A percentile compares a stretch with the other conserved stretches of the same genome.
Conservation (phyloP, 495 filamentous ascomycete genomes). For the Physcia stellaris region DNA sequence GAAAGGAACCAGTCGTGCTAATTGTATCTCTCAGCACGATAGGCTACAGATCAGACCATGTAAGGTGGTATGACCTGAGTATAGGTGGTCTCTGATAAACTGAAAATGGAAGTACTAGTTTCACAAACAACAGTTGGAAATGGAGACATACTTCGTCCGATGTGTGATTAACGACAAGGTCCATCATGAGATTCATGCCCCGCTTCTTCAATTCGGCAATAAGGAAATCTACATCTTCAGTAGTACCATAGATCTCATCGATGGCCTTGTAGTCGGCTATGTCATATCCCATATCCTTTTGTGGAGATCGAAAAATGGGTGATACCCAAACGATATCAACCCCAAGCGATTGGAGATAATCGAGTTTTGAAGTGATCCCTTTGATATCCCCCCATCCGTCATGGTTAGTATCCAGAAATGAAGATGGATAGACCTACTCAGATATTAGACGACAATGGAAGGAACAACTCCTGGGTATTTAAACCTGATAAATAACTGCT, state of each 20-base stretch:
- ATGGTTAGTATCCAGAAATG: constrained; percentile 46
- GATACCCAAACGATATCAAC: constrained; percentile 51
- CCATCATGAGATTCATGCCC: constrained; percentile 40
- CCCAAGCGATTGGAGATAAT: constrained; percentile 45
- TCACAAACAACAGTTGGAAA: not conserved
- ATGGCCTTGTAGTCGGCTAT: constrained; percentile 44
- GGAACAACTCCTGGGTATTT: not conserved
- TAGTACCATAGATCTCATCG: constrained; percentile 38
- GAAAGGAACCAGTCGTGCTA: constrained; percentile 43
- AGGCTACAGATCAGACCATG: too few species aligned
- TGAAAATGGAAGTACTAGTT: not conserved
- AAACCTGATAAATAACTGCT: constrained; percentile 20
- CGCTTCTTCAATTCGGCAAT: constrained; percentile 34
- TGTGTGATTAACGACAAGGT: constrained; percentile 48
- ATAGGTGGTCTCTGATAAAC: too few species aligned
- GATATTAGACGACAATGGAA: not conserved
- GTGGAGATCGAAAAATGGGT: constrained; percentile 24
- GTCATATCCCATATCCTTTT: constrained; percentile 40
- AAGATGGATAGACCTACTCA: constrained; percentile 49
- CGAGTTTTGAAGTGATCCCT: constrained; percentile 47
- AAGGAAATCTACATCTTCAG: constrained; percentile 39
- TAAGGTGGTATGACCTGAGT: too few species aligned
- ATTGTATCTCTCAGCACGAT: too few species aligned
- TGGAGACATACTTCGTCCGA: constrained; percentile 24
- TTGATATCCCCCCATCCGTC: constrained; percentile 52